Evolutionary conservation across 75 land plant genomes (phyloP), one percentile per base, ranked within the genome.

Genomic region (Picea glauca): DNA sequence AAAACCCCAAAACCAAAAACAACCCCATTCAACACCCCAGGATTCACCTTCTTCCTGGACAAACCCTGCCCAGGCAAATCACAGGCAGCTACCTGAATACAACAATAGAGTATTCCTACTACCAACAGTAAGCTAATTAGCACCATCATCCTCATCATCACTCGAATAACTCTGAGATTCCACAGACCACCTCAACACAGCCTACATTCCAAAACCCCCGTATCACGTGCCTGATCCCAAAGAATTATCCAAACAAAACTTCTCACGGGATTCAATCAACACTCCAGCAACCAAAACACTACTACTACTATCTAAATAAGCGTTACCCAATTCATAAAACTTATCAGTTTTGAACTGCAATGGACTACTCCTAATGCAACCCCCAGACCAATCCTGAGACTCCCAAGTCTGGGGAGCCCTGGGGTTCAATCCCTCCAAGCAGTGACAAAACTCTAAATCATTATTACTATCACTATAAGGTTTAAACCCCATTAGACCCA

Each of bases 401-500:
- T 65, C 81, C 87, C 85, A 85, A 14, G 77, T 77, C 13, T 14
- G 46, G 15, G 60, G 21, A 5, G 33, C 35, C 33, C 38, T 32
- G 4, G 78, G 66, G 11, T 56, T 30, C 17, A 83, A 85, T 1
- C 87, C 85, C 33, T 21, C 58, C 15, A 83, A 33, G 56, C 87
- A 85, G 2, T 35, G 5, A 73, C 87, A 85, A 33, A 5, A 46
- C 78, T 80, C 50, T 3, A 3, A 14, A 30, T 31, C 60, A 13
- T 74, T 35, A 84, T 82, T 38, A 70, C 13, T 17, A 3, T 35
- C 65, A 79, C 74, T 85, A 61, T 90, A 91, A 18, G 26, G 26
- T 26, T 26, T 26, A 26, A 26, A 72, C 60, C 11, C 88, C 88
- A 78, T 76, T 80, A 5, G 77, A 81, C 1, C 94, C 92, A 80